phyloP scores from a whole-genome alignment of 768 basidiomycete genomes.

The Boletus fagicola region DNA sequence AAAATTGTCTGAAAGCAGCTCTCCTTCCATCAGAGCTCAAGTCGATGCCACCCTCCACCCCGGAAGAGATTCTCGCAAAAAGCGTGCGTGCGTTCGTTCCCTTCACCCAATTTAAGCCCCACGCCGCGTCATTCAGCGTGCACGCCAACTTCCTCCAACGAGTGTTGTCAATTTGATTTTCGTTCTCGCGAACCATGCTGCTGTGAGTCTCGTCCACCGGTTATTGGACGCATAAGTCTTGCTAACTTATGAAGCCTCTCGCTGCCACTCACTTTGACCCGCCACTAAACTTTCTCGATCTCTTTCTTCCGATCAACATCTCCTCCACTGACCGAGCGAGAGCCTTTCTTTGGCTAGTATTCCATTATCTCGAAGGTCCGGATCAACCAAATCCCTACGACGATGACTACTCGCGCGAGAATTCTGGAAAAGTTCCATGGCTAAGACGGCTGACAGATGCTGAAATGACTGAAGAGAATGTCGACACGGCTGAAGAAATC shows the following conservation, averaged over 20 bases:
- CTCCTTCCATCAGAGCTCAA: constrained; percentile 68
- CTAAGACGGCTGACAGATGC: constrained; percentile 53
- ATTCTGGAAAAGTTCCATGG: constrained; percentile 64
- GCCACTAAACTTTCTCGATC: constrained; percentile 72
- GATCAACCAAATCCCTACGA: constrained; percentile 70
- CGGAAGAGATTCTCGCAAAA: constrained; percentile 69
- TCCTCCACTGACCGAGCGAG: constrained; percentile 70
- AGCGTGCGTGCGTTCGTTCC: constrained; percentile 43
- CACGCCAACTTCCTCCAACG: constrained; percentile 70
- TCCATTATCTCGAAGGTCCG: constrained; percentile 73
- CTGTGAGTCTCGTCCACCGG: constrained; percentile 45
- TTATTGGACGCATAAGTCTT: constrained; percentile 6
- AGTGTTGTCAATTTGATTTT: constrained; percentile 87
- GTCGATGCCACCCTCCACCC: constrained; percentile 64
- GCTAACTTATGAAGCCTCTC: constrained; percentile 44
- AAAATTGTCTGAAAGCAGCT: constrained; percentile 84
- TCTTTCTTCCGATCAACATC: constrained; percentile 76
- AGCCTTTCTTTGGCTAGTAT: constrained; percentile 83
- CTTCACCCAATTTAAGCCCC: constrained; percentile 4
- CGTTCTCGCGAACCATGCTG: constrained; percentile 74
- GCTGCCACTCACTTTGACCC: constrained; percentile 72
- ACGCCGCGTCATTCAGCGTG: constrained; percentile 39
- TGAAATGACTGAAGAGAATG: constrained; percentile 65
- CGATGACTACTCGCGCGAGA: constrained; percentile 55
- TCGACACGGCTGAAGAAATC: constrained; percentile 75